phyloP scores from a whole-genome alignment of 371 early-diverging fungal species.

The Pancytospora philotis region DNA sequence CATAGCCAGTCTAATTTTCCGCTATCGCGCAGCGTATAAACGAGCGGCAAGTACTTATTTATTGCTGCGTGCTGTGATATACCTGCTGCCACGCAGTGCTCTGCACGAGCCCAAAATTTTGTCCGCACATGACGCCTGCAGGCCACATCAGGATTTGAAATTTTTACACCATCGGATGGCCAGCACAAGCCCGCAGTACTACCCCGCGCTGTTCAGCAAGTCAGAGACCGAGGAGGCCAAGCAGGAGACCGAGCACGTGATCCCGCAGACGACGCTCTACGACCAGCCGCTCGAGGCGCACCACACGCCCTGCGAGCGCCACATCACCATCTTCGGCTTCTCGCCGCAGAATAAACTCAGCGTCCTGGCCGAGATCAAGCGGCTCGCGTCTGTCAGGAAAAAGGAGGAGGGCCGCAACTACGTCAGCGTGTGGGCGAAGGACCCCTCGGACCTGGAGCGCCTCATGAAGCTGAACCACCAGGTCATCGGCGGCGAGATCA shows the following conservation, averaged over 20 bases:
- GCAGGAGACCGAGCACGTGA: not conserved
- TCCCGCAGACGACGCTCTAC: constrained; percentile 47
- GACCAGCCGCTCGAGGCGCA: constrained; percentile 14
- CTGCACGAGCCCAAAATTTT: not conserved
- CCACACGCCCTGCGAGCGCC: constrained; percentile 8
- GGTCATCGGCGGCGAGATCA: constrained; percentile 56
- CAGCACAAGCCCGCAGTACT: constrained; percentile 12
- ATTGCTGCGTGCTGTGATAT: no score
- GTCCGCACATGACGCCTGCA: no score
- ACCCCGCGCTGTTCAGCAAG: constrained; percentile 32
- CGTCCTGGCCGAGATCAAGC: constrained; percentile 45
- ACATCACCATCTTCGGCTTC: constrained; percentile 54
- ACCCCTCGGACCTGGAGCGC: constrained; percentile 28
- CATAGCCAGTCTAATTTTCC: no score
- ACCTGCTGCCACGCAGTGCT: no score
- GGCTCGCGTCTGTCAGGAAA: constrained; percentile 33
- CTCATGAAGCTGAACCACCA: constrained; percentile 32
- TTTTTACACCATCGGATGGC: no score
- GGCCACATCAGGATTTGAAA: no score
- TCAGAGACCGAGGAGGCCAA: not conserved
- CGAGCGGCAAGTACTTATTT: no score
- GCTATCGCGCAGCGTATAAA: no score
- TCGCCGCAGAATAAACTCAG: constrained; percentile 40
- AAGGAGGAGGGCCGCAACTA: constrained; percentile 58
- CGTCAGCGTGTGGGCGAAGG: constrained; percentile 50